These are phyloP conservation scores for Volutella citrinella DNA, from an alignment of 2,329 filamentous ascomycete species.

Conservation along the genomic window DNA sequence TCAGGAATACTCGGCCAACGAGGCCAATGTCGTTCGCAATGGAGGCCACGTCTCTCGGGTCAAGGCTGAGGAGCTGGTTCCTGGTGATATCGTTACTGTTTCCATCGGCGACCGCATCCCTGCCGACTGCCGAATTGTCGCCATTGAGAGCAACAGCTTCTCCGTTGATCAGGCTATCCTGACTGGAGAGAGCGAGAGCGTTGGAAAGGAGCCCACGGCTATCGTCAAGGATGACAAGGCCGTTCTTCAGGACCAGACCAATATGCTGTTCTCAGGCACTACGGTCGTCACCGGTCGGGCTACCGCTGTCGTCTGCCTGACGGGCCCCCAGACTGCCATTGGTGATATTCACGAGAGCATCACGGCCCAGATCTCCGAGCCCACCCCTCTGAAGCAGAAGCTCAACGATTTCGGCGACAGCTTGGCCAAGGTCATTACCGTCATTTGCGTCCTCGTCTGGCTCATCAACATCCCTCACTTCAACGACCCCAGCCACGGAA, in stretches of 20 bases:
- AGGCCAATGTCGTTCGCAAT: slow-evolving; percentile 88
- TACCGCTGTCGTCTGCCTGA: slow-evolving; percentile 85
- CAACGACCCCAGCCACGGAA: slow-evolving; percentile 88
- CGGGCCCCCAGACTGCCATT: slow-evolving; percentile 87
- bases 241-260: slow-evolving; percentile 95
- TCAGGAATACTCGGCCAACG: slow-evolving; percentile 98
- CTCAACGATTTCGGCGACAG: slow-evolving; percentile 96
- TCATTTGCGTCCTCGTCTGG: slow-evolving; percentile 96
- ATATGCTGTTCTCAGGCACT: slow-evolving; percentile 98
- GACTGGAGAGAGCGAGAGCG: slow-evolving; percentile 96
- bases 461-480: slow-evolving; percentile 98
- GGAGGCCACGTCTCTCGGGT: slow-evolving; percentile 72
- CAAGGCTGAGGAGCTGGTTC: slow-evolving; percentile 96
- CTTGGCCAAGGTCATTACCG: slow-evolving; percentile 95
- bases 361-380: slow-evolving; percentile 94
- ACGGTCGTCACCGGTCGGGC: slow-evolving; percentile 95
- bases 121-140: slow-evolving; percentile 85
- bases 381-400: slow-evolving; percentile 97
- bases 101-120: slow-evolving; percentile 90
- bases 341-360: slow-evolving; percentile 99
- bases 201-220: slow-evolving; percentile 72
- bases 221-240: slow-evolving; percentile 74
- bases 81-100: slow-evolving; percentile 86
- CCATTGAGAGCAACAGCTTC: slow-evolving; percentile 97
- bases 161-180: slow-evolving; percentile 94